phyloP scores from a whole-genome alignment of 257 asterid genomes.

The Verbena officinalis region DNA sequence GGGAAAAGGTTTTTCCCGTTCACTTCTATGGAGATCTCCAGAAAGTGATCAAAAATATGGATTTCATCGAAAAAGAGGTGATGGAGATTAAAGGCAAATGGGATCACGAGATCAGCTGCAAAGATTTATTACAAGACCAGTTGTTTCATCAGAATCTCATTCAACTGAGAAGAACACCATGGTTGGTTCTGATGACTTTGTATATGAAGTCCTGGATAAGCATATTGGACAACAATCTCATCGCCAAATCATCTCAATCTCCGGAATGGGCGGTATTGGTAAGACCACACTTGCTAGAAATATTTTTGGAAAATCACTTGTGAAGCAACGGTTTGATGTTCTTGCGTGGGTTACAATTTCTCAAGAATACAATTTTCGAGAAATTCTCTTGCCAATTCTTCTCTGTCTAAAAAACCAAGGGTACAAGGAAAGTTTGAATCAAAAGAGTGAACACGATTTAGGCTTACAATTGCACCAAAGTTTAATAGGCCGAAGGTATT shows the following conservation, averaged over 20 bases:
- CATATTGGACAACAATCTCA: background rate
- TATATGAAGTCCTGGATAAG: conserved; percentile 1
- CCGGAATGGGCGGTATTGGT: too few relatives aligned
- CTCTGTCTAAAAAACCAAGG: too few relatives aligned
- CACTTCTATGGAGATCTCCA: background rate
- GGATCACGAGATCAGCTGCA: background rate
- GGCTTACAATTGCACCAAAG: background rate
- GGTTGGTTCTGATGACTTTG: conserved; percentile 19
- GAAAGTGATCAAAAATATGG: background rate
- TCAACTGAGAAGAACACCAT: too few relatives aligned
- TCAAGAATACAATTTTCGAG: background rate
- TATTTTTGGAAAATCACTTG: too few relatives aligned
- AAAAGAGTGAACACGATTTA: too few relatives aligned
- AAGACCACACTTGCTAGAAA: too few relatives aligned
- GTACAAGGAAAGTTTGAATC: too few relatives aligned
- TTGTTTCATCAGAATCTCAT: background rate
- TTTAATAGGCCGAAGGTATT: too few relatives aligned
- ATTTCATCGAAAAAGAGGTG: background rate
- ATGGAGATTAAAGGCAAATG: background rate
- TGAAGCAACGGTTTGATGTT: too few relatives aligned
- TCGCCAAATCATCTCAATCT: too few relatives aligned
- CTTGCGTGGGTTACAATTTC: too few relatives aligned
- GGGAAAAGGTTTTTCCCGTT: background rate
- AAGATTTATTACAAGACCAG: background rate
- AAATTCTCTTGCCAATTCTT: background rate